phyloP scores from a whole-genome alignment of 163 green algal species.

The Volvox carteri region DNA sequence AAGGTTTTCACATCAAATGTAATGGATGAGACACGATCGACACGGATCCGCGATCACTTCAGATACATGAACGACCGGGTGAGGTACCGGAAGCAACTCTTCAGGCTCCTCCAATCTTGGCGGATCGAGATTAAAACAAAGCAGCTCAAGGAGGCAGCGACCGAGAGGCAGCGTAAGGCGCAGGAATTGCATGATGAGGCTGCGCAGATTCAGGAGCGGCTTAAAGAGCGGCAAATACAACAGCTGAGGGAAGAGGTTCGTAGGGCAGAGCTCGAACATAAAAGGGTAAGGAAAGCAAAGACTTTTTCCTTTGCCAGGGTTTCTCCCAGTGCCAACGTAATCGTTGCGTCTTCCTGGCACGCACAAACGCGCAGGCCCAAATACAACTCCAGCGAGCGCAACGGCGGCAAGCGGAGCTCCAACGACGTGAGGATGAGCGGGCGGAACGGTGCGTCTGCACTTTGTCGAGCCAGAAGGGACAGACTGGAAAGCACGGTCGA shows the following conservation, averaged over 20 bases:
- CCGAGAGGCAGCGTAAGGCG: neutral
- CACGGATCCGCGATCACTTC: conserved; percentile 53
- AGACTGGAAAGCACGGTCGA: no score
- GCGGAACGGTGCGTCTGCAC: conserved; percentile 24
- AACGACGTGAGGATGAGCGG: neutral
- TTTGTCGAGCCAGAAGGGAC: no score
- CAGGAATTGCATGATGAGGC: conserved; percentile 28
- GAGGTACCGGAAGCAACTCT: conserved; percentile 5
- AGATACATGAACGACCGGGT: conserved; percentile 23
- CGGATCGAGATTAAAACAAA: conserved; percentile 31
- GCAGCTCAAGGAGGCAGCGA: neutral
- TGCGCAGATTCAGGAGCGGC: conserved; percentile 4
- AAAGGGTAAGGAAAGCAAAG: conserved; percentile 41
- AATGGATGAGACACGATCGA: conserved; percentile 56
- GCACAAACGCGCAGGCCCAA: conserved; percentile 47
- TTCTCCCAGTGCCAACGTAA: neutral
- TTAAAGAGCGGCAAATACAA: conserved; percentile 28
- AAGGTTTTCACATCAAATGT: conserved; percentile 62
- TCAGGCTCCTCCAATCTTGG: conserved; percentile 35
- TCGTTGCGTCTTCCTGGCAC: neutral
- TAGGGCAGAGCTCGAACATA: conserved; percentile 53
- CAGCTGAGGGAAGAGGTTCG: conserved; percentile 29
- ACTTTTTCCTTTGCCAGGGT: neutral
- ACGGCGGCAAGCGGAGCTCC: neutral
- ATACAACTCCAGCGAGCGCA: conserved; percentile 20